Percentiles rank a stretch among this genome's conserved stretches.
These are phyloP conservation scores for Apium graveolens DNA, from an alignment of 129 eudicot genomes.

Conservation along the genomic window DNA sequence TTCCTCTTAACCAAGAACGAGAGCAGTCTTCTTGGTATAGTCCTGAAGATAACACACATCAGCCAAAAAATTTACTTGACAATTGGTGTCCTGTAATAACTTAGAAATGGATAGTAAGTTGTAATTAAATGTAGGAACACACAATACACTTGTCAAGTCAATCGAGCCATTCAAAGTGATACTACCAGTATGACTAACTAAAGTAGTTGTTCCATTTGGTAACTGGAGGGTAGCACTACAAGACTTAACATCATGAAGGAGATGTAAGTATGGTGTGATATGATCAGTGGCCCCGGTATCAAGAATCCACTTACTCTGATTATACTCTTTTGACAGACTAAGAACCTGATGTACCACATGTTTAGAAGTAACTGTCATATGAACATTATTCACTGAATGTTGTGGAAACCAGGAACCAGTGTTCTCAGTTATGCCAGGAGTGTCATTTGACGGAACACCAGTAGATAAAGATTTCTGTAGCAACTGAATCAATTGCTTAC, in stretches of 20 bases:
- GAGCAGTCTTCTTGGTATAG: neutral
- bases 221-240: neutral
- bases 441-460: too few relatives aligned
- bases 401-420: too few relatives aligned
- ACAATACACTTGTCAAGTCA: neutral
- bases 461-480: too few relatives aligned
- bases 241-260: too few relatives aligned
- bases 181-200: neutral
- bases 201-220: neutral
- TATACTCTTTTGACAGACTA: too few relatives aligned
- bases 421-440: too few relatives aligned
- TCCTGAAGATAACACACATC: neutral
- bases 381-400: neutral
- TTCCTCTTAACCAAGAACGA: neutral
- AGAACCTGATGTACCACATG: too few relatives aligned
- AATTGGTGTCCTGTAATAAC: neutral
- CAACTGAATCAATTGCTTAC: neutral
- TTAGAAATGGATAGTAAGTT: neutral
- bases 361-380: neutral
- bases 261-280: neutral
- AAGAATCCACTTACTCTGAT: neutral
- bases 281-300: neutral
- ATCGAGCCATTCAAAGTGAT: accelerated
- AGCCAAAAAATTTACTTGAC: neutral
- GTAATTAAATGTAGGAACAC: neutral